phyloP scores from a whole-genome alignment of 768 basidiomycete genomes.

The Inosperma sp. region DNA sequence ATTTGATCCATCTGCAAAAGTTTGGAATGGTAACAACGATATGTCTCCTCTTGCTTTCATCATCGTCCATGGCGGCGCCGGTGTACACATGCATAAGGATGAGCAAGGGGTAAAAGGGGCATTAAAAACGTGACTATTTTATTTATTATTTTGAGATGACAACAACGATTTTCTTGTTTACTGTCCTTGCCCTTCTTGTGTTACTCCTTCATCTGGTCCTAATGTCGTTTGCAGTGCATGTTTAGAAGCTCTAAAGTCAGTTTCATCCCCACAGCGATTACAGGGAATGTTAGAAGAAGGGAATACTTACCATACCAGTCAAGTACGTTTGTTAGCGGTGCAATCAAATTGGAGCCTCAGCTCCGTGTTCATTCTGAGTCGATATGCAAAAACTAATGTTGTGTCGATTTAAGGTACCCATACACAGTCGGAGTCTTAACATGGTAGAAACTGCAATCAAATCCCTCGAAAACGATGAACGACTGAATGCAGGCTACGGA shows the following conservation, averaged over 20 bases:
- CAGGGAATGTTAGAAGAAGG: too few species aligned
- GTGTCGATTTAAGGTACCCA: too few species aligned
- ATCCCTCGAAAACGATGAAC: constrained; percentile 60
- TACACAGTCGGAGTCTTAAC: constrained; percentile 30
- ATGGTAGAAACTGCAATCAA: constrained; percentile 52
- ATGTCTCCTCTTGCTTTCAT: constrained; percentile 35
- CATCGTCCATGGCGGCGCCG: constrained; percentile 78
- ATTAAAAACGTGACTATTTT: constrained; percentile 46
- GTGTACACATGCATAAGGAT: constrained; percentile 45
- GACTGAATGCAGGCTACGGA: constrained; percentile 73
- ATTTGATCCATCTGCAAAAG: too few species aligned
- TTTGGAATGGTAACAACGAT: too few species aligned
- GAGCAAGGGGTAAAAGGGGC: constrained; percentile 53
- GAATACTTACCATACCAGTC: too few species aligned
- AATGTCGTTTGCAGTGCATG: constrained; percentile 45
- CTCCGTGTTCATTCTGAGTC: too few species aligned
- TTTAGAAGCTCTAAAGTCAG: constrained; percentile 28
- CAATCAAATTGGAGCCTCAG: too few species aligned
- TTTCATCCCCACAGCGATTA: background rate
- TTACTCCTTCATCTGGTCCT: background rate
- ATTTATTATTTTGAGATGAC: background rate
- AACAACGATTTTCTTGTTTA: background rate
- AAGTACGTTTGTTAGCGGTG: too few species aligned
- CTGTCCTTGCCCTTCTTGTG: background rate
- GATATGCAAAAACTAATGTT: too few species aligned